These are phyloP conservation scores for Geranium incanum DNA, from an alignment of 441 rosid species.

Conservation along the genomic window DNA sequence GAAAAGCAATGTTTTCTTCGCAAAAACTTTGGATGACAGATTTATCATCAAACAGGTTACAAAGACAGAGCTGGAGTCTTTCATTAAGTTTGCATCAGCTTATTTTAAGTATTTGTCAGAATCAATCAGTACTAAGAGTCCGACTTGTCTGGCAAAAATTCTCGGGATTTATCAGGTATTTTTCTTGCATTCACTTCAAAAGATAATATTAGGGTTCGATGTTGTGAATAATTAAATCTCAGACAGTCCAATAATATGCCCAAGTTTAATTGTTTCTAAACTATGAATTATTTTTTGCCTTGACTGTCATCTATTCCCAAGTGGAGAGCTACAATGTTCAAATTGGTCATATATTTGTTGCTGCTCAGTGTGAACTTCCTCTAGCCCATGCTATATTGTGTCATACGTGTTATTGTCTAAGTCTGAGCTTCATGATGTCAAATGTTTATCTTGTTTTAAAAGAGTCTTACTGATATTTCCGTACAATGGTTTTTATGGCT, in stretches of 20 bases:
- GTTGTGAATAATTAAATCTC: not conserved
- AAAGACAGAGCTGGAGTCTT: slow-evolving; percentile 94
- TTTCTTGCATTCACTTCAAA: not conserved
- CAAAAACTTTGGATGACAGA: slow-evolving; percentile 93
- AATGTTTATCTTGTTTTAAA: not conserved
- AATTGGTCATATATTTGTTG: not conserved
- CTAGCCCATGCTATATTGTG: not conserved
- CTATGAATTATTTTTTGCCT: not conserved
- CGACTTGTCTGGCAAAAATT: slow-evolving; percentile 95
- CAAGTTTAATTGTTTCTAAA: not conserved
- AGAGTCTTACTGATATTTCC: not conserved
- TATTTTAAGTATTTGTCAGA: slow-evolving; percentile 79
- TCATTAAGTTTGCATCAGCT: slow-evolving; percentile 73
- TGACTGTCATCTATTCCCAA: not conserved
- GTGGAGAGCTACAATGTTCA: not conserved
- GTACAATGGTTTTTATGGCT: not conserved
- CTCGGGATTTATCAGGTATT: slow-evolving; percentile 95
- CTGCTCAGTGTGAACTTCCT: not conserved
- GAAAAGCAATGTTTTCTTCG: slow-evolving; percentile 98
- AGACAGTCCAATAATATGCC: not conserved
- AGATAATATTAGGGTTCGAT: not conserved
- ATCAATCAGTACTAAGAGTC: slow-evolving; percentile 69
- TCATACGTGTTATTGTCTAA: not conserved
- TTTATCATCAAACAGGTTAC: slow-evolving; percentile 97
- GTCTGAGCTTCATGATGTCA: not conserved